Conservation (phyloP, 805 yeast genomes). For the Ogataea philodendri region DNA sequence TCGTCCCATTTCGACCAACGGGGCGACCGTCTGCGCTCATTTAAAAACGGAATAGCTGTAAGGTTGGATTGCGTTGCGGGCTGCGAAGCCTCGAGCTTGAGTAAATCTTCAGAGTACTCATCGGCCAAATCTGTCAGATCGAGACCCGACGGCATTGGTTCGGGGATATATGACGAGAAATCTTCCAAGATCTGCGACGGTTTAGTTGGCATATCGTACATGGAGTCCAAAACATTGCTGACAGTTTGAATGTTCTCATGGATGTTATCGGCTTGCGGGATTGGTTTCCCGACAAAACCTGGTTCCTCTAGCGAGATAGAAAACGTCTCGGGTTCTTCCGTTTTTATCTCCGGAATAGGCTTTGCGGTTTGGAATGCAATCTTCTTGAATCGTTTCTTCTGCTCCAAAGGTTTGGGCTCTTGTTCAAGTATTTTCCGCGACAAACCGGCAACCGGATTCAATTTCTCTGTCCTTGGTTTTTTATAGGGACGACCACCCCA, state of each 20-base stretch:
- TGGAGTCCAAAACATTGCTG: conserved; percentile 8
- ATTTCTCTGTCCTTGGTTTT: conserved; percentile 37
- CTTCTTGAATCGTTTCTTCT: too few species aligned
- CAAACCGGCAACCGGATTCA: conserved; percentile 29
- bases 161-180: conserved; percentile 1
- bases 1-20: conserved; percentile 1
- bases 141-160: neutral
- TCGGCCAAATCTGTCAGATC: conserved; percentile 21
- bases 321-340: too few species aligned
- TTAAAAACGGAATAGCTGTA: conserved; percentile 19
- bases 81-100: conserved; percentile 30
- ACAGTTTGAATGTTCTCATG: conserved; percentile 10
- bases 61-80: conserved; percentile 8
- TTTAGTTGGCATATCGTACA: conserved; percentile 6
- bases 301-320: too few species aligned
- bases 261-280: too few species aligned
- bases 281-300: too few species aligned
- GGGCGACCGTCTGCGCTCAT: conserved; percentile 4
- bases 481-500: conserved; percentile 78
- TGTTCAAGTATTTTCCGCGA: conserved; percentile 18
- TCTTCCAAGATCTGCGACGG: conserved; percentile 11
- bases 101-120: conserved; percentile 40
- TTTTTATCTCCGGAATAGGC: too few species aligned
- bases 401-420: too few species aligned
- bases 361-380: too few species aligned